Percentiles rank a stretch among this genome's conserved stretches.
Evolutionary conservation across 768 basidiomycete genomes (phyloP).

Genomic region (Trametes meyenii): DNA sequence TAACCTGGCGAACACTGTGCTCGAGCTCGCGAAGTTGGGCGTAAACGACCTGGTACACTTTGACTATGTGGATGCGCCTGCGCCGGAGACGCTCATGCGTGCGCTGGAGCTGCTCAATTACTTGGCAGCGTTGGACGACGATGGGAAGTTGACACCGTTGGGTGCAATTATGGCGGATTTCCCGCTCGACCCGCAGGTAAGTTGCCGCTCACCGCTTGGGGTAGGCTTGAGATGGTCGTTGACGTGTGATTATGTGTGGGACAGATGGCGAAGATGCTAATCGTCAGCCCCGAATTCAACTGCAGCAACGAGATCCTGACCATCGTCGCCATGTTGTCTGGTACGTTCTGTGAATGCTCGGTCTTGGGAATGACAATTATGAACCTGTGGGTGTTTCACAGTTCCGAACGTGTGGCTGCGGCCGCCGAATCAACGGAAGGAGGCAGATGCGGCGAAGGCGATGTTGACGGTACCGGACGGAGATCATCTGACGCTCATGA

Average conservation of each 20-base stretch:
- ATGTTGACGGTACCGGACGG: slow-evolving; percentile 88
- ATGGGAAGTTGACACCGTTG: slow-evolving; percentile 85
- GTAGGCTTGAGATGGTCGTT: too few species aligned
- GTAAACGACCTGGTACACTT: slow-evolving; percentile 56
- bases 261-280: slow-evolving; percentile 90
- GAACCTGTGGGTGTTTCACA: slow-evolving; percentile 26
- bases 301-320: slow-evolving; percentile 96
- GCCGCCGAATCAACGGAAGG: slow-evolving; percentile 83
- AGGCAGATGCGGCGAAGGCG: slow-evolving; percentile 92
- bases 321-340: slow-evolving; percentile 95
- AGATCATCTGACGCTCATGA: slow-evolving; percentile 94
- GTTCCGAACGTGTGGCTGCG: slow-evolving; percentile 96
- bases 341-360: slow-evolving; percentile 44
- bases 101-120: slow-evolving; percentile 93
- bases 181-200: slow-evolving; percentile 95
- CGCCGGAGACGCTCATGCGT: slow-evolving; percentile 84
- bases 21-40: slow-evolving; percentile 93
- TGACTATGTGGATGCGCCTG: slow-evolving; percentile 35
- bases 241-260: background rate
- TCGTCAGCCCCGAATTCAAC: slow-evolving; percentile 91
- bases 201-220: slow-evolving; percentile 20
- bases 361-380: background rate
- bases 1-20: slow-evolving; percentile 90
- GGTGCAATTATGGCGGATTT: slow-evolving; percentile 97
- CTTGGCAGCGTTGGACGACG: slow-evolving; percentile 90